phyloP scores from a whole-genome alignment of 208 protist species.

The Acanthamoeba sp. region DNA sequence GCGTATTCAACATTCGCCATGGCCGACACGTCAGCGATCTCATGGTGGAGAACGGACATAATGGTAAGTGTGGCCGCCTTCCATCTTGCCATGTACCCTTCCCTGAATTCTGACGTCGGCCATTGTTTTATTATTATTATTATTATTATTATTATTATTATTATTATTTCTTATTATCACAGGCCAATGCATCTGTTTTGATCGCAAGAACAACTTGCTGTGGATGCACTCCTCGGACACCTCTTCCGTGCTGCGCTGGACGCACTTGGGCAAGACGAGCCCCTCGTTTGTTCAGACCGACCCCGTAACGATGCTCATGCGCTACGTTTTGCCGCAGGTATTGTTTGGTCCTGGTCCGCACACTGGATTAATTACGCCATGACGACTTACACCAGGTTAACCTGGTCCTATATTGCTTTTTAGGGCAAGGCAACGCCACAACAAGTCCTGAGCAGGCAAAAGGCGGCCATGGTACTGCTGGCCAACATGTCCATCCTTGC shows the following conservation, averaged over 20 bases:
- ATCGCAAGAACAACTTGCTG: constrained; percentile 34
- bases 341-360: not conserved
- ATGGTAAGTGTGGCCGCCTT: not conserved
- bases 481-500: constrained; percentile 55
- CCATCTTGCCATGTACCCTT: not conserved
- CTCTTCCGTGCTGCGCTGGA: constrained; percentile 21
- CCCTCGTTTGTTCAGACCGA: constrained; percentile 58
- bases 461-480: constrained; percentile 51
- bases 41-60: constrained; percentile 6
- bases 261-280: constrained; percentile 49
- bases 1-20: constrained; percentile 47
- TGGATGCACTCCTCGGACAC: constrained; percentile 40
- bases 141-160: not conserved
- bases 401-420: not conserved
- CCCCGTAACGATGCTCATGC: constrained; percentile 62
- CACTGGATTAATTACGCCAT: not conserved
- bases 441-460: constrained; percentile 16
- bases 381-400: no score
- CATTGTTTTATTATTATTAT: no score
- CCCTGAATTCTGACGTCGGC: no score
- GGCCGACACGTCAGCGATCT: constrained; percentile 37
- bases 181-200: constrained; percentile 49
- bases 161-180: not conserved
- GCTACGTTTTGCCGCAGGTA: constrained; percentile 47
- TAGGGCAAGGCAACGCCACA: constrained; percentile 43